These are phyloP conservation scores for Abrus precatorius DNA, from an alignment of 306 rosid species.

Conservation along the genomic window DNA sequence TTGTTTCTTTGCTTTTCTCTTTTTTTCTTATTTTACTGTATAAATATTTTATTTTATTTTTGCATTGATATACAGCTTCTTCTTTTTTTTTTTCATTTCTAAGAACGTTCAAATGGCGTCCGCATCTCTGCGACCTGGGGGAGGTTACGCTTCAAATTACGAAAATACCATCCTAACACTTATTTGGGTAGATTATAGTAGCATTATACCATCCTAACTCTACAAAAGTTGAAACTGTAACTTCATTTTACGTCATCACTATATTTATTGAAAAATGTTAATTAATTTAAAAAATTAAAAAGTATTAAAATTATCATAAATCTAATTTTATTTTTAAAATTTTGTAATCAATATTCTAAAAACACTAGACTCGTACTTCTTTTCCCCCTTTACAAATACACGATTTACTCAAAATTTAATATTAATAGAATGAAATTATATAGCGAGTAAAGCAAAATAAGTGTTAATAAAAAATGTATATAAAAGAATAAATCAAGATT, in stretches of 20 bases:
- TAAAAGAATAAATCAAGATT: no score
- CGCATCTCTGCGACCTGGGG: slow-evolving; percentile 56
- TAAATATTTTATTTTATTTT: slow-evolving; percentile 11
- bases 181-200: no score
- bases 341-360: no score
- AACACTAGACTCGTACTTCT: no score
- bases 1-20: slow-evolving; percentile 11
- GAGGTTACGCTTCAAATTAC: slow-evolving; percentile 32
- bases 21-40: background rate
- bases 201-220: slow-evolving; percentile 42
- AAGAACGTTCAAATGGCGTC: slow-evolving; percentile 57
- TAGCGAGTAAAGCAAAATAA: no score
- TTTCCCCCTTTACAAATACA: background rate
- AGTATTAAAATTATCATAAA: no score
- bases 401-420: background rate
- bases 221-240: slow-evolving; percentile 34
- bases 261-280: no score
- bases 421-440: background rate
- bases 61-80: slow-evolving; percentile 38
- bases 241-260: slow-evolving; percentile 21
- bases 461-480: no score
- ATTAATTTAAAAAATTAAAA: no score
- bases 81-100: slow-evolving; percentile 23
- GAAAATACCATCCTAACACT: background rate
- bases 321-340: no score